phyloP scores from a whole-genome alignment of 192 early-diverging fungal species.

The Coemansia sp. region DNA sequence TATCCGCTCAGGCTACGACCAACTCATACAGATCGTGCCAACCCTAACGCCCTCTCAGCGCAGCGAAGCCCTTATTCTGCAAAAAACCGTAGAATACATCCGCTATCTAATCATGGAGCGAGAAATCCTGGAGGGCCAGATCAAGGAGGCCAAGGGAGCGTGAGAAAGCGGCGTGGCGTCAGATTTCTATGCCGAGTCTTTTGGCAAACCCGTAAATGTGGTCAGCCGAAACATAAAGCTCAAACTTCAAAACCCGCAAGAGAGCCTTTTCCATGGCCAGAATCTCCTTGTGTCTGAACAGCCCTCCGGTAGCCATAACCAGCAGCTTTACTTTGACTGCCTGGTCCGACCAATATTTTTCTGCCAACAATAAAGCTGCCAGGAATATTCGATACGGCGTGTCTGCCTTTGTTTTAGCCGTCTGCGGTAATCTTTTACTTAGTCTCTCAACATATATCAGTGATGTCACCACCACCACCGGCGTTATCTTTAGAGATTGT shows the following conservation, averaged over 20 bases:
- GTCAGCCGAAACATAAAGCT: constrained; percentile 44
- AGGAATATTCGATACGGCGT: constrained; percentile 74
- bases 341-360: constrained; percentile 63
- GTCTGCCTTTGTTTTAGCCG: constrained; percentile 65
- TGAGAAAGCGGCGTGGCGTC: neutral
- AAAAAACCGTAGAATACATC: constrained; percentile 80
- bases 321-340: constrained; percentile 41
- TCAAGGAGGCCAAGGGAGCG: constrained; percentile 17
- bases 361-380: constrained; percentile 64
- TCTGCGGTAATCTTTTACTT: constrained; percentile 58
- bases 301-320: constrained; percentile 33
- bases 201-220: constrained; percentile 33
- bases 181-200: constrained; percentile 33
- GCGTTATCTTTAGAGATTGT: constrained; percentile 24
- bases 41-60: constrained; percentile 77
- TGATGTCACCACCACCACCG: constrained; percentile 56
- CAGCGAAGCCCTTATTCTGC: constrained; percentile 81
- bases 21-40: constrained; percentile 84
- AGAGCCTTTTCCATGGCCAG: constrained; percentile 46
- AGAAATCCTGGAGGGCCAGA: constrained; percentile 49
- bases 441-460: constrained; percentile 72
- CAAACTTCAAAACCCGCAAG: constrained; percentile 43
- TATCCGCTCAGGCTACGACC: constrained; percentile 86
- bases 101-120: constrained; percentile 61
- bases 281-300: constrained; percentile 41